These are phyloP conservation scores for Botrytis fabae DNA, from an alignment of 2,329 filamentous ascomycete genomes.

Conservation along the genomic window DNA sequence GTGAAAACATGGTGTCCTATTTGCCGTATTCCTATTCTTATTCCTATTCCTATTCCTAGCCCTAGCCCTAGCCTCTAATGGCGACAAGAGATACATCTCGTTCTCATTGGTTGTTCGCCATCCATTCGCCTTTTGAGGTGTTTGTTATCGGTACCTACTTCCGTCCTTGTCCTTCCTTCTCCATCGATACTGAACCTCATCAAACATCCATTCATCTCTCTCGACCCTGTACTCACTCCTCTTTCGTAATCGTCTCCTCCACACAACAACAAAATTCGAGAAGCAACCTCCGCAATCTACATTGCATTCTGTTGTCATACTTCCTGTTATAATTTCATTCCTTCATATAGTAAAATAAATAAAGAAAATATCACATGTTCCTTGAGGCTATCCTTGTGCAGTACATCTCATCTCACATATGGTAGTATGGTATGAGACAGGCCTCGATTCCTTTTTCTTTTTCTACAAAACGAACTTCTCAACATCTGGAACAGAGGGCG, in stretches of 20 bases:
- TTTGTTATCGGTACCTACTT: background rate
- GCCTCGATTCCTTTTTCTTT: background rate
- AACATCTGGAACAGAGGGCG: background rate
- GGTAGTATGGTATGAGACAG: background rate
- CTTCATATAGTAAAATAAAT: background rate
- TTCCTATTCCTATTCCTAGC: too few relatives aligned
- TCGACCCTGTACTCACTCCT: background rate
- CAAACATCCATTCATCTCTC: background rate
- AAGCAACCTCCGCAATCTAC: background rate
- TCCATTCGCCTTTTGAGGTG: background rate
- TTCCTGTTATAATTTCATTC: background rate
- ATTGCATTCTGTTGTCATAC: background rate
- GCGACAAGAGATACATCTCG: background rate
- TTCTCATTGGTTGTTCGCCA: background rate
- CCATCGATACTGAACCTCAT: background rate
- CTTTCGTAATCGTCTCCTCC: background rate
- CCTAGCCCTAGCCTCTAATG: background rate
- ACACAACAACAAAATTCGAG: background rate
- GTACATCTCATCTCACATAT: background rate
- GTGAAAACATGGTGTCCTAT: background rate
- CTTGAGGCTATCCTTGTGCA: background rate
- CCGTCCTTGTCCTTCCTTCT: background rate
- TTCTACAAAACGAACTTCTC: background rate
- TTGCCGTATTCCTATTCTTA: background rate
- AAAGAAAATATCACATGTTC: background rate